Evolutionary conservation across 208 protist species (phyloP).

Genomic region (Sergeia podlipaevii): DNA sequence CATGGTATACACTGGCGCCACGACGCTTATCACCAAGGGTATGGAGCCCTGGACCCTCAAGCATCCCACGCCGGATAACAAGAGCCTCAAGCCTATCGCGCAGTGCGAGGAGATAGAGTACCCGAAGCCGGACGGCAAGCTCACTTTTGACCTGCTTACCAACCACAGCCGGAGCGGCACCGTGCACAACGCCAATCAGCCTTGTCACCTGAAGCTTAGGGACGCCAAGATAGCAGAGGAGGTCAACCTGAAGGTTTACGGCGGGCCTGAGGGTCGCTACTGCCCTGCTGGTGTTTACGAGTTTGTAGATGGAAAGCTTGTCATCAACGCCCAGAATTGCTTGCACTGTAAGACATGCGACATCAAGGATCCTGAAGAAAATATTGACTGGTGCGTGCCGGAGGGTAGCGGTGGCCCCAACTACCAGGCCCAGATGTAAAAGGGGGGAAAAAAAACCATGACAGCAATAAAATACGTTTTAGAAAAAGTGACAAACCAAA

Average conservation of each 20-base stretch:
- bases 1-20: slow-evolving; percentile 81
- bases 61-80: slow-evolving; percentile 76
- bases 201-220: slow-evolving; percentile 90
- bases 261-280: slow-evolving; percentile 92
- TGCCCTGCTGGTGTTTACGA: slow-evolving; percentile 98
- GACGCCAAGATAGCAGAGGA: slow-evolving; percentile 66
- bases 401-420: slow-evolving; percentile 90
- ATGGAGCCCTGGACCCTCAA: slow-evolving; percentile 90
- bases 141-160: slow-evolving; percentile 97
- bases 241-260: slow-evolving; percentile 88
- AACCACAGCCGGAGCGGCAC: slow-evolving; percentile 94
- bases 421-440: slow-evolving; percentile 84
- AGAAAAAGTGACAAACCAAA: background rate
- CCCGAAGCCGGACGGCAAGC: slow-evolving; percentile 94
- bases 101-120: slow-evolving; percentile 92
- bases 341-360: slow-evolving; percentile 99
- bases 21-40: slow-evolving; percentile 74
- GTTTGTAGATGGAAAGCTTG: slow-evolving; percentile 83
- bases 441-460: background rate
- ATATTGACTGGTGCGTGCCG: slow-evolving; percentile 97
- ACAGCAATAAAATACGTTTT: background rate
- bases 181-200: slow-evolving; percentile 97
- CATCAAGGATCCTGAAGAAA: slow-evolving; percentile 98
- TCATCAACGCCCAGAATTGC: slow-evolving; percentile 99
- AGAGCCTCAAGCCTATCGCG: slow-evolving; percentile 53